These are phyloP conservation scores for Bisporella sp. DNA, from an alignment of 2,329 filamentous ascomycete species.

Conservation along the genomic window DNA sequence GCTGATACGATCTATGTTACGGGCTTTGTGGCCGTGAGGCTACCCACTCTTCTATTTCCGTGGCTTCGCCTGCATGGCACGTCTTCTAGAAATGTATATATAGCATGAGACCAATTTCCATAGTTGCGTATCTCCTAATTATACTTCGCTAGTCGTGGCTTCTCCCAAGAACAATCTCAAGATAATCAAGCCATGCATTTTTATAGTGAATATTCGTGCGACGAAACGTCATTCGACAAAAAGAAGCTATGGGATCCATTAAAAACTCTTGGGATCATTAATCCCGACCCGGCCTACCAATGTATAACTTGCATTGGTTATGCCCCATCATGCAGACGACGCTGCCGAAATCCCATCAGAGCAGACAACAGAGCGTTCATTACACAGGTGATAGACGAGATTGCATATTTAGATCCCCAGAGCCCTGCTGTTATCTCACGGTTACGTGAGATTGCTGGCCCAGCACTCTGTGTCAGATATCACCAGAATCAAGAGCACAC, in stretches of 20 bases:
- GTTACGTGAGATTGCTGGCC: conserved; percentile 5
- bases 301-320: conserved; percentile 11
- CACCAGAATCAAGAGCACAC: conserved; percentile 10
- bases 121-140: no score
- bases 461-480: conserved; percentile 10
- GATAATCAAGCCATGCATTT: background rate
- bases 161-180: no score
- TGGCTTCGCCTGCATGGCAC: no score
- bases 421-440: conserved; percentile 4
- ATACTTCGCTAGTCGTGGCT: no score
- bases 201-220: background rate
- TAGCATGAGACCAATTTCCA: no score
- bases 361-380: conserved; percentile 7
- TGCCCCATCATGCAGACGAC: conserved; percentile 11
- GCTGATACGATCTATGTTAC: no score
- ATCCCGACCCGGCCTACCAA: conserved; percentile 6
- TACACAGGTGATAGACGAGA: conserved; percentile 6
- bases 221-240: background rate
- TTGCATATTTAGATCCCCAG: conserved; percentile 10
- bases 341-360: conserved; percentile 11
- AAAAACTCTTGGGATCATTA: conserved; percentile 11
- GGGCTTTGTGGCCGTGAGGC: no score
- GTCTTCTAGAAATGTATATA: no score
- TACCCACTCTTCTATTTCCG: no score
- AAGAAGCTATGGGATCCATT: conserved; percentile 13